phyloP scores from a whole-genome alignment of 2,329 filamentous ascomycete species.

The Alternaria arborescens region DNA sequence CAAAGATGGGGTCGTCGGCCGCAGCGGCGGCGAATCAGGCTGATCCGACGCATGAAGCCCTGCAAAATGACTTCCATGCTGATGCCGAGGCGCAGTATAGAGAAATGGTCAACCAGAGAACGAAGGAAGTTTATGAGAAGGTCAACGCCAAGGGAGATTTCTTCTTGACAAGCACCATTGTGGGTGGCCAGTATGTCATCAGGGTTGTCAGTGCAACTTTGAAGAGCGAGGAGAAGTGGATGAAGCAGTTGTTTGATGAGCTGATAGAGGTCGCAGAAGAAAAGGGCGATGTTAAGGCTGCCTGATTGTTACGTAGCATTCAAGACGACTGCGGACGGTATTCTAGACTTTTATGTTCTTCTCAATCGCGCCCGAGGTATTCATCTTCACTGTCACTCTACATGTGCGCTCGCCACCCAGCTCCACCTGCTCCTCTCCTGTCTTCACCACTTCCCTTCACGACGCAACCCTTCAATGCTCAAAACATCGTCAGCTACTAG shows the following conservation, averaged over 20 bases:
- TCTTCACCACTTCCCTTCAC: background rate
- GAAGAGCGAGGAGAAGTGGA: constrained; percentile 74
- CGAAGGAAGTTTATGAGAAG: constrained; percentile 76
- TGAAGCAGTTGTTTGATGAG: constrained; percentile 77
- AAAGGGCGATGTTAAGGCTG: background rate
- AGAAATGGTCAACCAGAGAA: constrained; percentile 70
- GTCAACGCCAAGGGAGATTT: constrained; percentile 79
- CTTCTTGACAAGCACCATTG: constrained; percentile 80
- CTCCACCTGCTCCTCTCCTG: background rate
- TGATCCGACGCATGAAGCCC: constrained; percentile 42
- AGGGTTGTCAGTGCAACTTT: constrained; percentile 79
- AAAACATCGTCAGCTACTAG: background rate
- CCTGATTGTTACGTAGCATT: background rate
- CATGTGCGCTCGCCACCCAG: background rate
- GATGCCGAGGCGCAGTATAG: constrained; percentile 52
- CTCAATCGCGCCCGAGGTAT: background rate
- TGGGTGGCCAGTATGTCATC: constrained; percentile 79
- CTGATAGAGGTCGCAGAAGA: constrained; percentile 67
- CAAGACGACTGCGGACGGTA: background rate
- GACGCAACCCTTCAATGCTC: background rate
- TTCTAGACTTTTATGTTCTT: background rate
- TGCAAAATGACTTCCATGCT: constrained; percentile 44
- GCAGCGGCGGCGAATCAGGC: constrained; percentile 18
- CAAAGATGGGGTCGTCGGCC: background rate
- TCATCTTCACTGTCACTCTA: background rate